Percentiles rank a stretch among this genome's conserved stretches.
Evolutionary conservation across 306 rosid genomes (phyloP).

Genomic region (Trifolium fragiferum): DNA sequence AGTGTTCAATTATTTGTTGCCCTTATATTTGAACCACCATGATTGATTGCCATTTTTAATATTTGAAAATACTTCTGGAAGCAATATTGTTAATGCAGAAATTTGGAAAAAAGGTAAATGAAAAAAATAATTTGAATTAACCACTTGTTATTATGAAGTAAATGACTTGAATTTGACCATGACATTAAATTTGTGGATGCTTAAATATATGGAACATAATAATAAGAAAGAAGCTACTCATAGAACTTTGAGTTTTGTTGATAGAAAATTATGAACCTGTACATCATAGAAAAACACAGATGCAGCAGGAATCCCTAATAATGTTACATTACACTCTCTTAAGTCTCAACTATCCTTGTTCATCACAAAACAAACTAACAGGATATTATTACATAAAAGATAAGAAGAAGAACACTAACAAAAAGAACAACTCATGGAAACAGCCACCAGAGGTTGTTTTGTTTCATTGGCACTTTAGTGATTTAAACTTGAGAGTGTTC

Average conservation of each 20-base stretch:
- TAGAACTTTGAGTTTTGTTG: neutral
- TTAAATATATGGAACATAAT: neutral
- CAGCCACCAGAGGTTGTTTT: neutral
- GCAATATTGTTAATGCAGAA: neutral
- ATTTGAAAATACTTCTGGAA: neutral
- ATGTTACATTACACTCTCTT: neutral
- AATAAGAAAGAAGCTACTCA: neutral
- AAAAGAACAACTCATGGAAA: slow-evolving; percentile 23
- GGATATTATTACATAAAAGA: neutral
- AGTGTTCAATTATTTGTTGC: neutral
- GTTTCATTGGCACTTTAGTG: slow-evolving; percentile 43
- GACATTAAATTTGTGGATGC: neutral
- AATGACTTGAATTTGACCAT: neutral
- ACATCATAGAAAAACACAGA: neutral
- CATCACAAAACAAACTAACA: slow-evolving; percentile 2
- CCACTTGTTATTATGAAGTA: neutral
- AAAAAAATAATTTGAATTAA: no score
- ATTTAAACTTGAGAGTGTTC: slow-evolving; percentile 55
- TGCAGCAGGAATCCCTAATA: neutral
- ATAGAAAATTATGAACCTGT: neutral
- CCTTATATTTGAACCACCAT: neutral
- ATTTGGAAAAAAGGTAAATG: no score
- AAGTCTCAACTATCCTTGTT: neutral
- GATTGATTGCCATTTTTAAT: neutral
- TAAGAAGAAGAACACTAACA: slow-evolving; percentile 8